Percentiles rank a stretch among this genome's conserved stretches.
Evolutionary conservation across 805 yeast species (phyloP).

Genomic region (Lachancea mirantina): DNA sequence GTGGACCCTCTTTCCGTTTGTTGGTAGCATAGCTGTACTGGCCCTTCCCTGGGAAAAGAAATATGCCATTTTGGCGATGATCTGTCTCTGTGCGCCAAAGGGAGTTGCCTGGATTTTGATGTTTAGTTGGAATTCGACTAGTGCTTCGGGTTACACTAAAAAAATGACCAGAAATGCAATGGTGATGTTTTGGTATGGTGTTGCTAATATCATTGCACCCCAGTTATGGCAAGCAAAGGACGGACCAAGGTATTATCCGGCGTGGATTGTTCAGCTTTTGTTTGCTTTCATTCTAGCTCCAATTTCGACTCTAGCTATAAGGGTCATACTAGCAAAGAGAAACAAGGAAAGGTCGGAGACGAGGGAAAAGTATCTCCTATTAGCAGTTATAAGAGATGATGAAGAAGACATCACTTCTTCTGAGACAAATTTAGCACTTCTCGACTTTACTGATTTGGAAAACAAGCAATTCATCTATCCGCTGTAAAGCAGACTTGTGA

Average conservation of each 20-base stretch:
- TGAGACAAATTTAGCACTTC: conserved; percentile 35
- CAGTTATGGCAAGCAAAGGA: conserved; percentile 39
- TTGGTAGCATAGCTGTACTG: conserved; percentile 37
- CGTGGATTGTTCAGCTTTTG: conserved; percentile 45
- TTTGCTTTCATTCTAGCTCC: conserved; percentile 36
- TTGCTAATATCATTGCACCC: conserved; percentile 35
- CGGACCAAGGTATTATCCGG: conserved; percentile 37
- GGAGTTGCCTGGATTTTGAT: conserved; percentile 27
- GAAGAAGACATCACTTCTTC: conserved; percentile 2
- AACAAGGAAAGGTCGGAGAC: conserved; percentile 34
- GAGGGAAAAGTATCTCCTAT: conserved; percentile 16
- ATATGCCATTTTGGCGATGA: conserved; percentile 30
- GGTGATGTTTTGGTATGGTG: conserved; percentile 34
- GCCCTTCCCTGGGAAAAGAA: conserved; percentile 37
- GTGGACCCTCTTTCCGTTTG: conserved; percentile 32
- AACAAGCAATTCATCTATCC: conserved; percentile 47
- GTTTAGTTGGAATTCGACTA: conserved; percentile 16
- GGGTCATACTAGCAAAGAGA: conserved; percentile 34
- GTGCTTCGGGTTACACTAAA: conserved; percentile 39
- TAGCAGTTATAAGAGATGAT: conserved; percentile 13
- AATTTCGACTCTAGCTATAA: conserved; percentile 14
- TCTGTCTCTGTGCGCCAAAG: conserved; percentile 24
- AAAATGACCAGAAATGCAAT: conserved; percentile 34
- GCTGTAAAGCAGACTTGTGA: conserved; percentile 24
- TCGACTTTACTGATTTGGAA: conserved; percentile 48